These are phyloP conservation scores for Carex pumila DNA, from an alignment of 176 grass and related monocot genomes.

Conservation along the genomic window DNA sequence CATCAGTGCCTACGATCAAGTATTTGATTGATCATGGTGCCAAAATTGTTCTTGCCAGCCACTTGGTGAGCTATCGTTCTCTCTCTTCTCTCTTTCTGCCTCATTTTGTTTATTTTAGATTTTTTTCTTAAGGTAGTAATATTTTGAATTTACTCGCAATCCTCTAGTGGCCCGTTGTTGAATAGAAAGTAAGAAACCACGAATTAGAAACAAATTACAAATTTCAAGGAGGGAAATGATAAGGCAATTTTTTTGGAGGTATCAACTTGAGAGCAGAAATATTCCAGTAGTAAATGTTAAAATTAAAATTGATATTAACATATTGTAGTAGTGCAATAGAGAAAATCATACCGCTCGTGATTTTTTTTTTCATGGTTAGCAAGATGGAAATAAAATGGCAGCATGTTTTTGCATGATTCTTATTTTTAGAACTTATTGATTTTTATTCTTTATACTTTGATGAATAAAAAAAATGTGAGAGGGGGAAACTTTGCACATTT, in stretches of 20 bases:
- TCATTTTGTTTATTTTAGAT: neutral
- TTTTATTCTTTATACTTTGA: neutral
- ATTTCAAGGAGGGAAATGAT: neutral
- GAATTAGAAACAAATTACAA: neutral
- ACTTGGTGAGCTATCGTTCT: conserved; percentile 46
- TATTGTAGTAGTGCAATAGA: neutral
- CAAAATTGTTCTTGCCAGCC: conserved; percentile 77
- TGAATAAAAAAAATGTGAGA: neutral
- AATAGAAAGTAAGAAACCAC: neutral
- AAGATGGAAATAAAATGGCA: neutral
- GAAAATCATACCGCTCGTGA: neutral
- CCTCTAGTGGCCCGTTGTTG: neutral
- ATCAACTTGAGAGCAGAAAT: neutral
- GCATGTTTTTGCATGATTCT: neutral
- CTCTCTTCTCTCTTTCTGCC: neutral
- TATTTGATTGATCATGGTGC: conserved; percentile 68
- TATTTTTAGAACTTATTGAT: neutral
- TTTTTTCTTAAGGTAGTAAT: neutral
- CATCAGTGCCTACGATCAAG: conserved; percentile 83
- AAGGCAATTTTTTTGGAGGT: neutral
- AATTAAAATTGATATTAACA: neutral
- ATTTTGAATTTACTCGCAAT: neutral
- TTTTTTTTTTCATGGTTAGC: neutral
- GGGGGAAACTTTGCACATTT: neutral
- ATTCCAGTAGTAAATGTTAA: neutral